Conservation (phyloP, 352 stramenopile genomes). For the Thalassiosira gravida region DNA sequence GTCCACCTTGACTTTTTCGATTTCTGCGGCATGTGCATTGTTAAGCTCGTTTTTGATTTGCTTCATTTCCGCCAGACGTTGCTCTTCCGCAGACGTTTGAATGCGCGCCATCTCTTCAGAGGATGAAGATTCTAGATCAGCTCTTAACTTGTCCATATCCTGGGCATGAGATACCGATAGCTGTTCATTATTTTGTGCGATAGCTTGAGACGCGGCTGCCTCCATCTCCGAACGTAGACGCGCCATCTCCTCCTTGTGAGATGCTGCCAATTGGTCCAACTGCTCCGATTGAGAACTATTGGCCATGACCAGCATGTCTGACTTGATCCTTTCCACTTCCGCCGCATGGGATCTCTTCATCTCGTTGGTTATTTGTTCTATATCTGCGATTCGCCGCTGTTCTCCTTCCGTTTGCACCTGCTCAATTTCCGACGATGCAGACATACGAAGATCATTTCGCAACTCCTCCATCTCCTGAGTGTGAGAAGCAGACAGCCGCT, state of each 20-base stretch:
- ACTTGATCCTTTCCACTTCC: slow-evolving; percentile 15
- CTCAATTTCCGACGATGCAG: slow-evolving; percentile 1
- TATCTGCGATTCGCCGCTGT: slow-evolving; percentile 7
- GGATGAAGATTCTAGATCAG: slow-evolving; percentile 28
- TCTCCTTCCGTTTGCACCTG: slow-evolving; percentile 4
- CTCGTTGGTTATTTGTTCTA: slow-evolving; percentile 17
- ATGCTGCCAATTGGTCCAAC: slow-evolving; percentile 13
- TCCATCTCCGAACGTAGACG: slow-evolving; percentile 7
- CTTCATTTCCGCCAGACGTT: slow-evolving; percentile 45
- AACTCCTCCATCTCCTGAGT: slow-evolving; percentile 34
- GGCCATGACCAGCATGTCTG: slow-evolving; percentile 2
- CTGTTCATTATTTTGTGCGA: slow-evolving; percentile 29
- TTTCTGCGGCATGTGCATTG: slow-evolving; percentile 31
- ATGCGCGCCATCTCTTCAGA: slow-evolving; percentile 32
- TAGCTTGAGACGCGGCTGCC: slow-evolving; percentile 16
- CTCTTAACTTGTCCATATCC: slow-evolving; percentile 33
- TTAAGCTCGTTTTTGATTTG: slow-evolving; percentile 56
- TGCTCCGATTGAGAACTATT: not conserved
- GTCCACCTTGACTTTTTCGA: slow-evolving; percentile 46
- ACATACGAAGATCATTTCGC: slow-evolving; percentile 16
- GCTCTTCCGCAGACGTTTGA: slow-evolving; percentile 34
- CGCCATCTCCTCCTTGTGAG: slow-evolving; percentile 22
- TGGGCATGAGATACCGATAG: slow-evolving; percentile 19
- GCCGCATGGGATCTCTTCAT: slow-evolving; percentile 8
- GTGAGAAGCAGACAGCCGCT: slow-evolving; percentile 29